Evolutionary conservation across 2,329 filamentous ascomycete species (phyloP).

Genomic region (Chrysoporthe austroafricana): DNA sequence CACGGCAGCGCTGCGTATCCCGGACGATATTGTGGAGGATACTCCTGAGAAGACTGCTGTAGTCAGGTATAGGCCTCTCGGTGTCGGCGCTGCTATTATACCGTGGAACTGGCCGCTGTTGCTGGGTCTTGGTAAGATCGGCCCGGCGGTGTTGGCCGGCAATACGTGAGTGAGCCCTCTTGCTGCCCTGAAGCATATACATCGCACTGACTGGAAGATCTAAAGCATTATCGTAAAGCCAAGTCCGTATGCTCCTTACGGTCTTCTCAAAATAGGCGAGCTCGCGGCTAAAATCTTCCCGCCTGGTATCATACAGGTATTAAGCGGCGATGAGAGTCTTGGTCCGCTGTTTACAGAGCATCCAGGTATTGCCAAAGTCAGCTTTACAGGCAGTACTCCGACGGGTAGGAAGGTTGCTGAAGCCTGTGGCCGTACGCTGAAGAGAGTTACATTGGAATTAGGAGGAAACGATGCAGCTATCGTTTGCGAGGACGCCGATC

Average conservation of each 20-base stretch:
- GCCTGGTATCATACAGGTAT: slow-evolving; percentile 63
- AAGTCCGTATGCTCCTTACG: slow-evolving; percentile 62
- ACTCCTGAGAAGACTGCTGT: slow-evolving; percentile 18
- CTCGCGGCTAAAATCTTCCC: slow-evolving; percentile 61
- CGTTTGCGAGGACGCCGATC: slow-evolving; percentile 48
- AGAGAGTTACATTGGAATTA: slow-evolving; percentile 50
- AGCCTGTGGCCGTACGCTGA: slow-evolving; percentile 47
- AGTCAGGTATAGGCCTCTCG: slow-evolving; percentile 37
- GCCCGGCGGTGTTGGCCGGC: slow-evolving; percentile 59
- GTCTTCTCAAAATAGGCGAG: slow-evolving; percentile 61
- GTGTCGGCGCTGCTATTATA: slow-evolving; percentile 50
- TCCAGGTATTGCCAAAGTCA: slow-evolving; percentile 63
- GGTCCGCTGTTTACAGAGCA: slow-evolving; percentile 64
- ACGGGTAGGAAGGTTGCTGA: slow-evolving; percentile 45
- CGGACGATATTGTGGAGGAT: slow-evolving; percentile 29
- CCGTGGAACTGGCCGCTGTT: slow-evolving; percentile 50
- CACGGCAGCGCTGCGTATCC: slow-evolving; percentile 26
- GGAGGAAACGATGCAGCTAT: slow-evolving; percentile 45
- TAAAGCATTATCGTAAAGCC: slow-evolving; percentile 57
- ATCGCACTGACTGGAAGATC: too few species aligned
- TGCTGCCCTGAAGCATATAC: too few species aligned
- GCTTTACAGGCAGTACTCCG: slow-evolving; percentile 62
- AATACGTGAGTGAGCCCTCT: slow-evolving; percentile 10
- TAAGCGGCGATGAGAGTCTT: slow-evolving; percentile 64
- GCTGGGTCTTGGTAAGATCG: slow-evolving; percentile 49